These are phyloP conservation scores for Sisymbrium irio DNA, from an alignment of 345 rosid species.

Conservation along the genomic window DNA sequence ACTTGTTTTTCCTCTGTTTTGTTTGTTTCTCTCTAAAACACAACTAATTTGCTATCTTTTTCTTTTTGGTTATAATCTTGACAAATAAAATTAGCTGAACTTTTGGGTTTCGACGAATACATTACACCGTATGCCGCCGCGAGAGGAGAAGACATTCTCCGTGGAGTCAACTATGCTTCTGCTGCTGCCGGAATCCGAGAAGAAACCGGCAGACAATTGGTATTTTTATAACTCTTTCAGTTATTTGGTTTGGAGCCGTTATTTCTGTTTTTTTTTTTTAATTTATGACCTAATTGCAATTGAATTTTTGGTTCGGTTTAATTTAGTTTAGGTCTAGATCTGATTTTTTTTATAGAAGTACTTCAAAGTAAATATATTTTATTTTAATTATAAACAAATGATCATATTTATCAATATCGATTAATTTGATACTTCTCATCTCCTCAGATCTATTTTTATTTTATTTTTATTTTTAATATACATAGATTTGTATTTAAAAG, in stretches of 20 bases:
- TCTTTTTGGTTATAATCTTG: not conserved
- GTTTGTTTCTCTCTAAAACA: not conserved
- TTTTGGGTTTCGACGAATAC: slow-evolving; percentile 55
- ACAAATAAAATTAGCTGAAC: slow-evolving; percentile 42
- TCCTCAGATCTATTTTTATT: not conserved
- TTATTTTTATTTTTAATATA: not conserved
- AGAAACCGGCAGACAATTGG: slow-evolving; percentile 83
- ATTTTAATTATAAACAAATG: too few relatives aligned
- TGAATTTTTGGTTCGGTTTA: not conserved
- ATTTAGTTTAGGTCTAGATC: not conserved
- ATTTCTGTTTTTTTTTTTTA: not conserved
- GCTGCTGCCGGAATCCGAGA: slow-evolving; percentile 89
- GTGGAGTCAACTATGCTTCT: slow-evolving; percentile 79
- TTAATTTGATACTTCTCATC: not conserved
- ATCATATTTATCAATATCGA: not conserved
- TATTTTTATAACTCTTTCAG: not conserved
- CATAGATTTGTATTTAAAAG: not conserved
- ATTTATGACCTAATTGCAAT: not conserved
- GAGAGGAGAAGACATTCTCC: slow-evolving; percentile 50
- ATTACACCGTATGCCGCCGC: slow-evolving; percentile 59
- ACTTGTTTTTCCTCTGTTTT: not conserved
- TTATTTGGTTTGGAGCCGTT: not conserved
- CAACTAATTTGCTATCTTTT: slow-evolving; percentile 7
- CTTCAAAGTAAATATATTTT: not conserved
- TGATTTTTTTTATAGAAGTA: not conserved